Evolutionary conservation across 2,329 filamentous ascomycete genomes (phyloP).

Genomic region (Penicillium verrucosum): DNA sequence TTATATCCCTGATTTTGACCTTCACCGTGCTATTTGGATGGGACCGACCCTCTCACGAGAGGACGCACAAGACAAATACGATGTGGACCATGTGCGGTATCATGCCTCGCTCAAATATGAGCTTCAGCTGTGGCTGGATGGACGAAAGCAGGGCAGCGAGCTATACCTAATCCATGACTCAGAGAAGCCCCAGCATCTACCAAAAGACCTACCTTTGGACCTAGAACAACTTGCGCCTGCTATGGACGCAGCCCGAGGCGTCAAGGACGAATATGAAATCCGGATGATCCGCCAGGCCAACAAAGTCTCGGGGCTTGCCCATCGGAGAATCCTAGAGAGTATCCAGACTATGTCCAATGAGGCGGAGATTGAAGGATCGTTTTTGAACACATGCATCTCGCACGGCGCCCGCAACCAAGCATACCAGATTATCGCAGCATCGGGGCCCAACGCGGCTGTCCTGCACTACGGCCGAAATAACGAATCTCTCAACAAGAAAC

Average conservation of each 20-base stretch:
- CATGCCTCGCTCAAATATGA: constrained; percentile 49
- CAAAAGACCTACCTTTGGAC: constrained; percentile 26
- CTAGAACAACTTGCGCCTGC: constrained; percentile 43
- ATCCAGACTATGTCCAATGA: constrained; percentile 70
- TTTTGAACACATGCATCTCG: constrained; percentile 71
- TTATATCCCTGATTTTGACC: constrained; percentile 69
- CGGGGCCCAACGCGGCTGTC: constrained; percentile 75
- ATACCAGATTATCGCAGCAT: constrained; percentile 82
- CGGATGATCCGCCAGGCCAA: constrained; percentile 71
- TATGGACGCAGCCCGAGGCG: constrained; percentile 65
- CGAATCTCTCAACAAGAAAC: constrained; percentile 64
- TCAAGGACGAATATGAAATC: constrained; percentile 74
- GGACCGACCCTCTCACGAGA: constrained; percentile 45
- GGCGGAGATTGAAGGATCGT: constrained; percentile 75
- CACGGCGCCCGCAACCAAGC: constrained; percentile 77
- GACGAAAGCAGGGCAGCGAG: constrained; percentile 24
- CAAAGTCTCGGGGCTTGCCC: constrained; percentile 64
- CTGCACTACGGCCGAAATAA: constrained; percentile 85
- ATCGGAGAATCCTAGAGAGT: constrained; percentile 59
- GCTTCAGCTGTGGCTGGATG: constrained; percentile 42
- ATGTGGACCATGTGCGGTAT: constrained; percentile 70
- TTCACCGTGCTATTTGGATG: constrained; percentile 43
- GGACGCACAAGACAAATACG: constrained; percentile 59
- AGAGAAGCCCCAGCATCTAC: constrained; percentile 30
- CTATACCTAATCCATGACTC: constrained; percentile 40